Evolutionary conservation across 2,329 filamentous ascomycete genomes (phyloP).

Genomic region (Blastomyces percursus): DNA sequence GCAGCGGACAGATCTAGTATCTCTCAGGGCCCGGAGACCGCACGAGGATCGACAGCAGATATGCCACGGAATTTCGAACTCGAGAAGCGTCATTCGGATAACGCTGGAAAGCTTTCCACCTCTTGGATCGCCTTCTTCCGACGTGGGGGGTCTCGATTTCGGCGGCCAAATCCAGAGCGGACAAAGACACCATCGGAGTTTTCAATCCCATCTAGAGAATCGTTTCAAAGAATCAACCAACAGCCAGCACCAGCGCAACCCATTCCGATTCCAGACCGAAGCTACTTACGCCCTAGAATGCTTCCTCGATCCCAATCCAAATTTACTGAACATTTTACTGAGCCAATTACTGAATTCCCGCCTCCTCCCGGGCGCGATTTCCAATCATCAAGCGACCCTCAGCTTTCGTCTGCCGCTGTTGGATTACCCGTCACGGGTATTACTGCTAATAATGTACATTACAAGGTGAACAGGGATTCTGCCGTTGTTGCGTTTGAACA

Average conservation of each 20-base stretch:
- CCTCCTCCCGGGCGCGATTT: slow-evolving; percentile 69
- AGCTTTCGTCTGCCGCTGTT: background rate
- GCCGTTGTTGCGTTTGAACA: slow-evolving; percentile 20
- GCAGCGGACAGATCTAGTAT: slow-evolving; percentile 37
- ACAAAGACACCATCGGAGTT: slow-evolving; percentile 58
- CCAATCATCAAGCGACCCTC: slow-evolving; percentile 59
- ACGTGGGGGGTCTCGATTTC: slow-evolving; percentile 48
- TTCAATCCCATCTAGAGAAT: slow-evolving; percentile 82
- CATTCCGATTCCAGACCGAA: slow-evolving; percentile 28
- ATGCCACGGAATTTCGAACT: slow-evolving; percentile 43
- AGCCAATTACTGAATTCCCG: slow-evolving; percentile 79
- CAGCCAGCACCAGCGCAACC: slow-evolving; percentile 36
- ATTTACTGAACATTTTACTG: slow-evolving; percentile 88
- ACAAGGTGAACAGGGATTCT: slow-evolving; percentile 6
- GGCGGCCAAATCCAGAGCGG: slow-evolving; percentile 42
- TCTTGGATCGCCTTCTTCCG: slow-evolving; percentile 67
- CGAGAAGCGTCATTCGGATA: slow-evolving; percentile 46
- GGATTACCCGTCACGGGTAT: background rate
- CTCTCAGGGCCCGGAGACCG: slow-evolving; percentile 37
- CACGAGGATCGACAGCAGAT: slow-evolving; percentile 43
- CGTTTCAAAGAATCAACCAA: slow-evolving; percentile 52
- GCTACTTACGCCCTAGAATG: slow-evolving; percentile 39
- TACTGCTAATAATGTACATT: slow-evolving; percentile 1
- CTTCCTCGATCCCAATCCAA: slow-evolving; percentile 74
- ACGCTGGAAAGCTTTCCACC: slow-evolving; percentile 35